Conservation (phyloP, 345 rosid genomes). For the Nephelium lappaceum region DNA sequence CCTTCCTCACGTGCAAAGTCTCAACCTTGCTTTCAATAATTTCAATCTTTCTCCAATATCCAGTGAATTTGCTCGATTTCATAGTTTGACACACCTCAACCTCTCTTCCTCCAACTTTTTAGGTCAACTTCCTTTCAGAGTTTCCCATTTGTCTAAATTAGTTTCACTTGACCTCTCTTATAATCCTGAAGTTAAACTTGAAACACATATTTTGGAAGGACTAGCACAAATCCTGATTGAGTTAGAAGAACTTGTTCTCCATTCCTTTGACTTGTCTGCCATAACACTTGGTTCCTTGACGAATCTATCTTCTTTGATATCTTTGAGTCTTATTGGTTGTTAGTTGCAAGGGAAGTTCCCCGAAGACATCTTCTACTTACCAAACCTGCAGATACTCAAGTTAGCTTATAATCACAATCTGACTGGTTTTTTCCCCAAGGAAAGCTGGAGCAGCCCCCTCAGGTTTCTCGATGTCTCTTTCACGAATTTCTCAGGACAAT, state of each 20-base stretch:
- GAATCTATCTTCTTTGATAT: slow-evolving; percentile 12
- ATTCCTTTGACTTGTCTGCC: neutral
- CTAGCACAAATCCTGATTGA: neutral
- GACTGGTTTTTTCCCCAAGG: slow-evolving; percentile 4
- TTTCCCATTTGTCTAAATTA: slow-evolving; percentile 18
- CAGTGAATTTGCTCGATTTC: slow-evolving; percentile 5
- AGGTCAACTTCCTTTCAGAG: slow-evolving; percentile 21
- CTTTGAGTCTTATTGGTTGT: neutral
- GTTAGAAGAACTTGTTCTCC: neutral
- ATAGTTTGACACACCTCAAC: slow-evolving; percentile 14
- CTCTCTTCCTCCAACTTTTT: neutral
- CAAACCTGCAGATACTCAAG: neutral
- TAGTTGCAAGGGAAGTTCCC: slow-evolving; percentile 23
- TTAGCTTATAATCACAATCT: neutral
- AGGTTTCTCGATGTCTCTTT: neutral
- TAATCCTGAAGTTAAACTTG: neutral
- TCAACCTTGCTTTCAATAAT: slow-evolving; percentile 33
- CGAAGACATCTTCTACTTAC: neutral
- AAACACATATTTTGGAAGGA: neutral
- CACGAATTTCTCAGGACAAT: neutral
- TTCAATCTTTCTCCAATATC: slow-evolving; percentile 18
- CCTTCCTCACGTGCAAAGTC: slow-evolving; percentile 25
- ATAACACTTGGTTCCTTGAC: neutral
- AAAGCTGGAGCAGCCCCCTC: slow-evolving; percentile 23
- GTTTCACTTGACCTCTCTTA: slow-evolving; percentile 17